Evolutionary conservation across 1,284 basidiomycete genomes (phyloP).

Genomic region (Uromyces viciae-fabae): DNA sequence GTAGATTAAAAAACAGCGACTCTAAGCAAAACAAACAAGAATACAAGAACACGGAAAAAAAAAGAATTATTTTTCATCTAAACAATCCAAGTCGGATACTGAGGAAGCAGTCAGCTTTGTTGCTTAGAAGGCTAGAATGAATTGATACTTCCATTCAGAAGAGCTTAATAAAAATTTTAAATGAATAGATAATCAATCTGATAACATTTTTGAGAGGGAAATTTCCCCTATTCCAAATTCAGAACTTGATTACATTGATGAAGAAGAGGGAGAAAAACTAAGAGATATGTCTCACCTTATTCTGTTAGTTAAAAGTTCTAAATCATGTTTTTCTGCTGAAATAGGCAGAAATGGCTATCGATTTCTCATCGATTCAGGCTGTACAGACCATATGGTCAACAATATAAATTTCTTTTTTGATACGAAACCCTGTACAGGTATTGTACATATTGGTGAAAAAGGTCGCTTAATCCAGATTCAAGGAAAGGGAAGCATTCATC

Average conservation of each 20-base stretch:
- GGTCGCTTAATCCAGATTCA: not conserved
- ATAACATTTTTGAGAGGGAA: too few relatives aligned
- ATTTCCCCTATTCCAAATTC: too few relatives aligned
- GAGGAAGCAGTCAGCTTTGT: too few relatives aligned
- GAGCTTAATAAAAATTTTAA: too few relatives aligned
- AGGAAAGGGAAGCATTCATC: not conserved
- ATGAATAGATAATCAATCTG: too few relatives aligned
- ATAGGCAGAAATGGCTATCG: not conserved
- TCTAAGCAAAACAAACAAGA: too few relatives aligned
- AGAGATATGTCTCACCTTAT: too few relatives aligned
- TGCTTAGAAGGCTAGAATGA: too few relatives aligned
- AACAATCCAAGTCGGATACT: too few relatives aligned
- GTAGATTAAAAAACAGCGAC: not conserved
- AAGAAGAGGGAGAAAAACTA: not conserved
- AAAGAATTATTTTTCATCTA: too few relatives aligned
- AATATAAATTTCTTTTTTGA: not conserved
- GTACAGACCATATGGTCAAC: not conserved
- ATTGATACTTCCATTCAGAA: too few relatives aligned
- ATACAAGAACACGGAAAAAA: too few relatives aligned
- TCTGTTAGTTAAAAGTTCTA: not conserved
- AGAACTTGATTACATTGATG: not conserved
- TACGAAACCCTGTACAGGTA: not conserved
- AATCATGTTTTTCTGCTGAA: not conserved
- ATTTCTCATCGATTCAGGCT: not conserved
- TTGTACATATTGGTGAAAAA: not conserved